Evolutionary conservation across 306 rosid genomes (phyloP).

Genomic region (Bauhinia variegata): DNA sequence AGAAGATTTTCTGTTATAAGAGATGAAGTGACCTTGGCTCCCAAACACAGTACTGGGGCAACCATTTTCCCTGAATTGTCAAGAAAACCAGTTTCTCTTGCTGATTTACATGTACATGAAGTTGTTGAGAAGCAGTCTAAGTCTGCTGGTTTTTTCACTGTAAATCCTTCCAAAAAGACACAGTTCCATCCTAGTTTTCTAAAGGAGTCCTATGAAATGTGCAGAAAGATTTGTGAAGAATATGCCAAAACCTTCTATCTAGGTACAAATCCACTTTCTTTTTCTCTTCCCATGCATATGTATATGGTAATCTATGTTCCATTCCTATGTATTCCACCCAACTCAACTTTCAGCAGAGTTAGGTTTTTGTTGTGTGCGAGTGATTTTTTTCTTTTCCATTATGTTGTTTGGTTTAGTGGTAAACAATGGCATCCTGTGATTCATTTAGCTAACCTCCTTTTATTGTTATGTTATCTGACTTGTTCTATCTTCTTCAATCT

Average conservation of each 20-base stretch:
- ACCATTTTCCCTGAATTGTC: conserved; percentile 47
- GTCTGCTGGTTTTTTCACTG: conserved; percentile 6
- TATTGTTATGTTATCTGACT: background rate
- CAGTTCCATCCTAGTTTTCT: conserved; percentile 60
- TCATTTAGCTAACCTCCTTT: background rate
- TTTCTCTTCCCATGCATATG: background rate
- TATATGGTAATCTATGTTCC: background rate
- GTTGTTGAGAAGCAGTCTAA: conserved; percentile 68
- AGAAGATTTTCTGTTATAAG: conserved; percentile 36
- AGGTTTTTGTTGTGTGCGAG: no score
- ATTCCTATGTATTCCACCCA: background rate
- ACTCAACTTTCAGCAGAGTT: background rate
- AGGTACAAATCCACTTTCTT: conserved; percentile 39
- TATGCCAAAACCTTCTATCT: conserved; percentile 91
- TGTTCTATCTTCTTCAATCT: background rate
- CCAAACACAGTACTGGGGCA: conserved; percentile 38
- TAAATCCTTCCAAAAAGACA: conserved; percentile 13
- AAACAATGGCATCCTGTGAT: no score
- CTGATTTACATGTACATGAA: conserved; percentile 61
- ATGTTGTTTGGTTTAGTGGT: no score
- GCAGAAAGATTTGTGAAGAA: conserved; percentile 76
- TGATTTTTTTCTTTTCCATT: background rate
- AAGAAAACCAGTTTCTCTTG: conserved; percentile 55
- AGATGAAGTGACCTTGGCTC: conserved; percentile 51
- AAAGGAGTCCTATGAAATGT: conserved; percentile 69